Conservation (phyloP, 176 grass and related monocot species). For the Avena insularis region DNA sequence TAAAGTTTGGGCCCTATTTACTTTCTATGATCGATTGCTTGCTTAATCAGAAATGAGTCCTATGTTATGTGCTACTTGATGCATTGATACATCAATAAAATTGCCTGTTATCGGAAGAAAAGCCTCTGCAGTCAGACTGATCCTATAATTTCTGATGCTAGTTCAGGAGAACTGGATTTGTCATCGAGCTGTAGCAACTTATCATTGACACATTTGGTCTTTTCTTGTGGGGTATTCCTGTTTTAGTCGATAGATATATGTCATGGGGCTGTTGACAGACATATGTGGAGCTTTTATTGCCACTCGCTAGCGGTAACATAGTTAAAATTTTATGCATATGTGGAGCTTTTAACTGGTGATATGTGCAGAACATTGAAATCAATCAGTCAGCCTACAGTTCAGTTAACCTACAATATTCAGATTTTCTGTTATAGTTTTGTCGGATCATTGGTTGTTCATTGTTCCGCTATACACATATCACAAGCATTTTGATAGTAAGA, state of each 20-base stretch:
- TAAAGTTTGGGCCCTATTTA: slow-evolving; percentile 27
- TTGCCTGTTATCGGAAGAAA: neutral
- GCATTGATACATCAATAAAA: neutral
- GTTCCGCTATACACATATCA: neutral
- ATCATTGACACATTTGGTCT: neutral
- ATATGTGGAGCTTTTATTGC: neutral
- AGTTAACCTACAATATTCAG: neutral
- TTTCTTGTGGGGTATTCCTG: neutral
- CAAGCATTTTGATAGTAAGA: neutral
- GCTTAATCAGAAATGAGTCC: neutral
- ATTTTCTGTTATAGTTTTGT: neutral
- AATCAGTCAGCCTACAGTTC: neutral
- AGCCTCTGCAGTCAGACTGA: neutral
- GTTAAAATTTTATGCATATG: neutral
- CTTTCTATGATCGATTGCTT: slow-evolving; percentile 1
- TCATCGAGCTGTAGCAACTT: neutral
- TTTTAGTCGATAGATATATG: neutral
- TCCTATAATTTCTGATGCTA: neutral
- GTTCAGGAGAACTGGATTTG: neutral
- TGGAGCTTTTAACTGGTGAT: neutral
- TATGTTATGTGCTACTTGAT: neutral
- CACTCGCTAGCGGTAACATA: neutral
- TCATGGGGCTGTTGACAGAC: neutral
- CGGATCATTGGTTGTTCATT: neutral
- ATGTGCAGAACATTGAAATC: neutral